A percentile compares a stretch with the other conserved stretches of the same genome.
These are phyloP conservation scores for Mycena chlorophos DNA, from an alignment of 768 basidiomycete species.

Conservation along the genomic window DNA sequence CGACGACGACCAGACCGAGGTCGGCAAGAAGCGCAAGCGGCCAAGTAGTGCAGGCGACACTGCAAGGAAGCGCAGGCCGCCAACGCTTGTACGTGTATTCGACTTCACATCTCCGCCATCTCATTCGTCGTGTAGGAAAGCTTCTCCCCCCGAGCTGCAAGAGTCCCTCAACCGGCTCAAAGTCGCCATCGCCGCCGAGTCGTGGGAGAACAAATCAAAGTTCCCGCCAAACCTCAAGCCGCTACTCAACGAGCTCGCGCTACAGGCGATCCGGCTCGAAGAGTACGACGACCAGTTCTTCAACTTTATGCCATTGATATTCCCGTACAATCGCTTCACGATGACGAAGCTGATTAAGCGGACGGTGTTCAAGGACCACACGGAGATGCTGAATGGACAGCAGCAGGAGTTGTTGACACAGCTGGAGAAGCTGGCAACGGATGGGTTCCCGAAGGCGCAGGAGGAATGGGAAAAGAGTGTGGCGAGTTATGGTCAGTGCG, in stretches of 20 bases:
- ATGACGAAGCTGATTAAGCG: slow-evolving; percentile 97
- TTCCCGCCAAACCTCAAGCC: slow-evolving; percentile 86
- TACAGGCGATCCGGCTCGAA: slow-evolving; percentile 78
- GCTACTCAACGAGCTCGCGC: slow-evolving; percentile 64
- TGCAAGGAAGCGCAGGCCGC: slow-evolving; percentile 71
- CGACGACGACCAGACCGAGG: slow-evolving; percentile 22
- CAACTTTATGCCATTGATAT: slow-evolving; percentile 79
- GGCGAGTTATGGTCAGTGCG: slow-evolving; percentile 60
- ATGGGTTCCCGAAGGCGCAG: slow-evolving; percentile 65
- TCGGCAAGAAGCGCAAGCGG: slow-evolving; percentile 54
- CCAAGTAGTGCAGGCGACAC: slow-evolving; percentile 53
- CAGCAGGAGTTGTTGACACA: slow-evolving; percentile 70
- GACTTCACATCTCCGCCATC: not conserved
- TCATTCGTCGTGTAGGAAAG: slow-evolving; percentile 42
- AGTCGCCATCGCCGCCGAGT: slow-evolving; percentile 60
- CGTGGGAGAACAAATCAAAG: slow-evolving; percentile 81
- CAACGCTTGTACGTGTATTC: slow-evolving; percentile 54
- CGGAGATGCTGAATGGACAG: slow-evolving; percentile 59
- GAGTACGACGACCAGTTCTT: slow-evolving; percentile 94
- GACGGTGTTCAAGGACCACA: slow-evolving; percentile 78
- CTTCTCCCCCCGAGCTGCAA: slow-evolving; percentile 74
- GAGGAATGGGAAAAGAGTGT: slow-evolving; percentile 79
- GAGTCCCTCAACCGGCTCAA: slow-evolving; percentile 60
- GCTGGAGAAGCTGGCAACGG: slow-evolving; percentile 59
- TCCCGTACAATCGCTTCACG: slow-evolving; percentile 95